Conservation (phyloP, 768 basidiomycete species). For the Termitomyces eurrhizus region DNA sequence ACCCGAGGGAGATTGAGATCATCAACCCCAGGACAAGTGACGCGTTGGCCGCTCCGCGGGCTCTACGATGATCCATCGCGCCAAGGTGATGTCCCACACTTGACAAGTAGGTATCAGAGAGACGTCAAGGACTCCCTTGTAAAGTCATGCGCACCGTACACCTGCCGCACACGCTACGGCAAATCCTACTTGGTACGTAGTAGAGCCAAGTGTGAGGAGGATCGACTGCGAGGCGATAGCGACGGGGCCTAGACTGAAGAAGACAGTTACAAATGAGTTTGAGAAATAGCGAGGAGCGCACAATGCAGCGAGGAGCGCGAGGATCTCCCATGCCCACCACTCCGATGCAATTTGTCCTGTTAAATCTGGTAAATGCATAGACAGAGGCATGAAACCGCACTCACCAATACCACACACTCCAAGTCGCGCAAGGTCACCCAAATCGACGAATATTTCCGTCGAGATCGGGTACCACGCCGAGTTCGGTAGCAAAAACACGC, state of each 20-base stretch:
- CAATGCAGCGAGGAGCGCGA: neutral
- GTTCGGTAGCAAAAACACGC: slow-evolving; percentile 49
- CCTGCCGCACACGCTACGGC: neutral
- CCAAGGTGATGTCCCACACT: neutral
- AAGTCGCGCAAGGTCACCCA: slow-evolving; percentile 57
- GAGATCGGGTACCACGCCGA: slow-evolving; percentile 77
- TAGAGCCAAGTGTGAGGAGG: neutral
- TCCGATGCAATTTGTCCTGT: neutral
- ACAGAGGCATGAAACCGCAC: neutral
- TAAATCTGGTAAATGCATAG: no score
- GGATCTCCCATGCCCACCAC: slow-evolving; percentile 1
- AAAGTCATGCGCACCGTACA: neutral
- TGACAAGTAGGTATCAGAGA: neutral
- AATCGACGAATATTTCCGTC: slow-evolving; percentile 60
- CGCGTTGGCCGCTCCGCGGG: neutral
- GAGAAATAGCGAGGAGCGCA: no score
- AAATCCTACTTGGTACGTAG: neutral
- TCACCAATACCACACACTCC: slow-evolving; percentile 28
- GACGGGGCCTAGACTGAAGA: neutral
- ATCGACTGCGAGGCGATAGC: neutral
- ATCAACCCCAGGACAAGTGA: neutral
- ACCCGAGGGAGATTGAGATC: neutral
- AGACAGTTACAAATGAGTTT: neutral
- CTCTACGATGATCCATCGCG: neutral
- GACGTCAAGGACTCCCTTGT: no score